phyloP scores from a whole-genome alignment of 805 yeast species.

The Starmerella geochares region DNA sequence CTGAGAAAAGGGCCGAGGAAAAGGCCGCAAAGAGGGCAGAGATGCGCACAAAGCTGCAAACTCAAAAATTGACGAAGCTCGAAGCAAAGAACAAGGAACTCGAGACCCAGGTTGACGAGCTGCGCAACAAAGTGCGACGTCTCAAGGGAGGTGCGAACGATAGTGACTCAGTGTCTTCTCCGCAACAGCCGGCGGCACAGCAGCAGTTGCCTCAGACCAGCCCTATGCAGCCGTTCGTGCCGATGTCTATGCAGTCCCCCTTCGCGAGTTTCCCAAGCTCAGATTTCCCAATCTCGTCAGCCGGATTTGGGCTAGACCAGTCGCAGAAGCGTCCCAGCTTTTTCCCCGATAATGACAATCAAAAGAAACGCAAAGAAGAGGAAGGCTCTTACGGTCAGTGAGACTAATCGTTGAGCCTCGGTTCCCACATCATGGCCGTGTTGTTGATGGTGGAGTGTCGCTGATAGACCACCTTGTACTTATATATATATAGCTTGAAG shows the following conservation, averaged over 20 bases:
- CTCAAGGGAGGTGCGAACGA: conserved; percentile 22
- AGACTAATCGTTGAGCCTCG: too few species aligned
- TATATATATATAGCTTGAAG: neutral
- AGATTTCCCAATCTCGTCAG: neutral
- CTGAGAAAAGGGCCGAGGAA: conserved; percentile 13
- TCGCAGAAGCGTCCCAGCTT: conserved; percentile 7
- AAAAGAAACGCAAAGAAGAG: conserved; percentile 15
- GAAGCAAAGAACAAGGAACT: conserved; percentile 34
- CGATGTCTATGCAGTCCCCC: neutral
- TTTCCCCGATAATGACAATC: conserved; percentile 12
- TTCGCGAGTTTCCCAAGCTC: neutral
- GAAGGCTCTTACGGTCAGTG: neutral
- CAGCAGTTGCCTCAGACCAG: neutral
- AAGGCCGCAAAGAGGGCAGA: conserved; percentile 20
- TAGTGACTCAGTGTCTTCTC: neutral
- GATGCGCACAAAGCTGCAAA: conserved; percentile 37
- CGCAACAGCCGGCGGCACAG: neutral
- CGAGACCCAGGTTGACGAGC: conserved; percentile 12
- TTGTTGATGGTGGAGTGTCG: too few species aligned
- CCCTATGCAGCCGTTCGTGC: neutral
- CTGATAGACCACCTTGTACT: neutral
- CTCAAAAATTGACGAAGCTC: conserved; percentile 44
- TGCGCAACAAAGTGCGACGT: conserved; percentile 20
- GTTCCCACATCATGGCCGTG: too few species aligned
- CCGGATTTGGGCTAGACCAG: neutral